These are phyloP conservation scores for Pittosporum tobira DNA, from an alignment of 129 eudicot genomes.

Conservation along the genomic window DNA sequence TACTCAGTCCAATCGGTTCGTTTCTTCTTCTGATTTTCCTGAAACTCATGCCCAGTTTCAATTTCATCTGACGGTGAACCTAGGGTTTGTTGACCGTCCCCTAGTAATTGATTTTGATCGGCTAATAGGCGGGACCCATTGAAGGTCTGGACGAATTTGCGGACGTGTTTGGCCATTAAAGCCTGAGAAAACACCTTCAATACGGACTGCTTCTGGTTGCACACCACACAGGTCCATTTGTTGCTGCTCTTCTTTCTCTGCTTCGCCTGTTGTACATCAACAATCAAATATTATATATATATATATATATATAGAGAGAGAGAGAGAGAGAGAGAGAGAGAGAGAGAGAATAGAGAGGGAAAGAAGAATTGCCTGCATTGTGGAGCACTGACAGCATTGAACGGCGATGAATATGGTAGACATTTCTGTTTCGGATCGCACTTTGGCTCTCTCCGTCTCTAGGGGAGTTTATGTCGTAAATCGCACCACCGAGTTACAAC, in stretches of 20 bases:
- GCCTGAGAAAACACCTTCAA: constrained; percentile 57
- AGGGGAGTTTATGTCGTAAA: too few species aligned
- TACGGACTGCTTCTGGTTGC: constrained; percentile 75
- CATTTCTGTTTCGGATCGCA: constrained; percentile 20
- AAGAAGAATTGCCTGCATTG: constrained; percentile 75
- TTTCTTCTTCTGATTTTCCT: constrained; percentile 14
- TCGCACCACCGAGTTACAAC: too few species aligned
- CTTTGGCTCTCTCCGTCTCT: background rate
- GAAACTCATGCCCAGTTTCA: constrained; percentile 1
- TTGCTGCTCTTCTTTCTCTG: constrained; percentile 93
- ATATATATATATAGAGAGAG: background rate
- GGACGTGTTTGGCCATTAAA: constrained; percentile 71
- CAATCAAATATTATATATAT: background rate
- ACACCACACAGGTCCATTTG: constrained; percentile 80
- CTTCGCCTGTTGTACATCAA: constrained; percentile 50
- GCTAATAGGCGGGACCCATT: constrained; percentile 67
- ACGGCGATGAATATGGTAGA: constrained; percentile 63
- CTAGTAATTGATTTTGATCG: constrained; percentile 18
- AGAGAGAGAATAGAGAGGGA: constrained; percentile 13
- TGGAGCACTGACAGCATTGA: constrained; percentile 84
- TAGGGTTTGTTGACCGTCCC: constrained; percentile 1
- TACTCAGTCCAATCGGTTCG: constrained; percentile 79
- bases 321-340: constrained; percentile 14
- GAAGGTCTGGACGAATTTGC: constrained; percentile 60
- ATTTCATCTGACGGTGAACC: constrained; percentile 17